phyloP scores from a whole-genome alignment of 176 grass and related monocot species.

The Carex parvula region DNA sequence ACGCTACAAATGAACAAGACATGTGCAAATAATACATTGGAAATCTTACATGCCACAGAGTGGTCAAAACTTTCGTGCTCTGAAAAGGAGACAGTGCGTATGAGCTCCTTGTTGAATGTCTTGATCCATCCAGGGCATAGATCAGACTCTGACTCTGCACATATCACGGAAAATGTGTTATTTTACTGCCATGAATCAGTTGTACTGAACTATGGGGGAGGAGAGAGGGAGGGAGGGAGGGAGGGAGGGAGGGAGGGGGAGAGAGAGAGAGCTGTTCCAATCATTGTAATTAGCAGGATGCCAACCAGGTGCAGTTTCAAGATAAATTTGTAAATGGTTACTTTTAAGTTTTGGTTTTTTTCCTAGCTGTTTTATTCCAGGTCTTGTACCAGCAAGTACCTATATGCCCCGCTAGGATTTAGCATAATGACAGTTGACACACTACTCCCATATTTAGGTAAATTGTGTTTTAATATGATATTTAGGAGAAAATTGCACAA shows the following conservation, averaged over 20 bases:
- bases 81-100: conserved; percentile 69
- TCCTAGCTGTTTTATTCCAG: not conserved
- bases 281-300: not conserved
- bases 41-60: conserved; percentile 91
- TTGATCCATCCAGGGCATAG: conserved; percentile 82
- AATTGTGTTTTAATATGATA: not conserved
- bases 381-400: not conserved
- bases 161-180: not conserved
- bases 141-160: conserved; percentile 82
- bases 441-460: not conserved
- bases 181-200: not conserved
- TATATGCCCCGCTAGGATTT: not conserved
- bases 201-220: not conserved
- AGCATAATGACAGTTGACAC: not conserved
- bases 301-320: not conserved
- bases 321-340: not conserved
- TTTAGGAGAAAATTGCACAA: not conserved
- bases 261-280: not conserved
- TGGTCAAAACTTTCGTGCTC: conserved; percentile 98
- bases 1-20: conserved; percentile 2
- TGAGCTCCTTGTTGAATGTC: conserved; percentile 88
- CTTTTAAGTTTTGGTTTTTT: not conserved
- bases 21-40: conserved; percentile 12
- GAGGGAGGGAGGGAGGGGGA: too few species aligned
- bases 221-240: not conserved